These are phyloP conservation scores for Agarophyton chilense DNA, from an alignment of 23 red algal species.

Conservation along the genomic window DNA sequence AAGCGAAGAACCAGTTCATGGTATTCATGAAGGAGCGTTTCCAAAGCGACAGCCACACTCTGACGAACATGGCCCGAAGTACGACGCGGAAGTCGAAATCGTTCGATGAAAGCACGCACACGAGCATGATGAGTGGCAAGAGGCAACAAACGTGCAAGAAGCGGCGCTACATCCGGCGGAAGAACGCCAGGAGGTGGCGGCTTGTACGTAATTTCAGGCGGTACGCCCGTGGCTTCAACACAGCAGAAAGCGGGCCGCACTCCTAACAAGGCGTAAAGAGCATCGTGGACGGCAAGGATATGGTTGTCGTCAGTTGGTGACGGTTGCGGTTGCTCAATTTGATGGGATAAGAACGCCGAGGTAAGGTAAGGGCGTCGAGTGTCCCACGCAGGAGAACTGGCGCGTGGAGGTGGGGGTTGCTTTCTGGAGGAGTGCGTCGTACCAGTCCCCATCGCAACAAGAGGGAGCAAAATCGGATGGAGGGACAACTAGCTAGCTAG, in stretches of 20 bases:
- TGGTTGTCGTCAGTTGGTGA: slow-evolving; percentile 29
- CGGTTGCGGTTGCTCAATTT: neutral
- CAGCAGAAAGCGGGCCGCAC: slow-evolving; percentile 29
- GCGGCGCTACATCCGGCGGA: slow-evolving; percentile 20
- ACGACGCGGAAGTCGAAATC: neutral
- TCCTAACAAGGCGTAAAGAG: slow-evolving; percentile 74
- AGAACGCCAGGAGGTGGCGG: neutral
- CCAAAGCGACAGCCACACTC: slow-evolving; percentile 26
- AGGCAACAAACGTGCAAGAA: slow-evolving; percentile 32
- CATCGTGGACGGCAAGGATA: slow-evolving; percentile 68
- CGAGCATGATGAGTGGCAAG: slow-evolving; percentile 42
- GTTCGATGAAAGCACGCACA: slow-evolving; percentile 50
- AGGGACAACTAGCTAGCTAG: no score
- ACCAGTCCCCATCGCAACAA: neutral
- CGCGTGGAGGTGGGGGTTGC: neutral
- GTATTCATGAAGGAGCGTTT: slow-evolving; percentile 55
- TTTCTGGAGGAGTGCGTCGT: neutral
- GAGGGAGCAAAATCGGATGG: neutral
- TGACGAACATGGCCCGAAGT: slow-evolving; percentile 42
- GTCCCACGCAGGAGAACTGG: slow-evolving; percentile 49
- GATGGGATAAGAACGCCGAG: neutral
- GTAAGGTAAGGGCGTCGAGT: slow-evolving; percentile 53
- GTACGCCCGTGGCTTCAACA: neutral
- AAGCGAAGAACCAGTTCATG: slow-evolving; percentile 43
- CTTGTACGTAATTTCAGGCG: neutral